Conservation (phyloP, 345 rosid genomes). For the Abelmoschus esculentus region DNA sequence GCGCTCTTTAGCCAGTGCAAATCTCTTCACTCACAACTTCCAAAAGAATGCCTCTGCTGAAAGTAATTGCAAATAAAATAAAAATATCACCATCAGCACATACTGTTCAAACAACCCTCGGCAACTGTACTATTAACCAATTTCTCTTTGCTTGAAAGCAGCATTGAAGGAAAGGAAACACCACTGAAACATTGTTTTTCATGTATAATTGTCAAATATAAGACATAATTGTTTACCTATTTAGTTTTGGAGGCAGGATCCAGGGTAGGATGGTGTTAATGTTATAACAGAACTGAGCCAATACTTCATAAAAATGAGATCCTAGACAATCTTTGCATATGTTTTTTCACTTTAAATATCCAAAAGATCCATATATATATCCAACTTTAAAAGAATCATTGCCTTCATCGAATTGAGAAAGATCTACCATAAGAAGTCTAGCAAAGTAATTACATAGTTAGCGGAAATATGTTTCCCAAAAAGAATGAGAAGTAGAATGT, state of each 20-base stretch:
- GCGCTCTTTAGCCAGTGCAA: neutral
- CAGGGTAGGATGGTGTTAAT: no score
- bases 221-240: neutral
- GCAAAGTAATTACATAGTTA: neutral
- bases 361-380: neutral
- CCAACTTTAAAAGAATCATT: neutral
- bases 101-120: neutral
- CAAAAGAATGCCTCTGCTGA: neutral
- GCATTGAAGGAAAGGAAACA: neutral
- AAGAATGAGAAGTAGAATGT: neutral
- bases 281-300: neutral
- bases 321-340: neutral
- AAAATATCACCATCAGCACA: neutral
- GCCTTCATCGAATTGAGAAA: neutral
- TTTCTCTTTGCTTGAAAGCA: neutral
- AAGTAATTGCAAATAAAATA: neutral
- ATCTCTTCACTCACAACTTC: neutral
- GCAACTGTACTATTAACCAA: neutral
- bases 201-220: neutral
- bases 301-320: neutral
- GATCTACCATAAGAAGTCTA: neutral
- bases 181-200: neutral
- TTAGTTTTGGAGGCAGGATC: neutral
- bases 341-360: neutral
- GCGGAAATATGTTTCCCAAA: neutral